These are phyloP conservation scores for Tuber borchii DNA, from an alignment of 495 filamentous ascomycete genomes.

Conservation along the genomic window DNA sequence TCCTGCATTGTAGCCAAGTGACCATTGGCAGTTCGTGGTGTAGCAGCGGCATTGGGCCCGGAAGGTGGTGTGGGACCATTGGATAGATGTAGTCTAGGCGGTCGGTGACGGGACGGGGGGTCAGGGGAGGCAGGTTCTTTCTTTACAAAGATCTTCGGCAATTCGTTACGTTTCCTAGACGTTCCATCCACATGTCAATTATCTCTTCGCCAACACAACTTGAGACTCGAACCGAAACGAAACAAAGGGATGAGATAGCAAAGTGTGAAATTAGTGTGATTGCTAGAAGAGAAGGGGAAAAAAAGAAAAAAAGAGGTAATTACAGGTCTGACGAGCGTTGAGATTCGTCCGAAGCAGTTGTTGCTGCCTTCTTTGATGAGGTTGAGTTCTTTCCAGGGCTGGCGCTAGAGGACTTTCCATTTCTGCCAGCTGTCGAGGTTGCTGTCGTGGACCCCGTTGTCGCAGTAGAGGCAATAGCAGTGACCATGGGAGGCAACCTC, in stretches of 20 bases:
- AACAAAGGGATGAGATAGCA: constrained; percentile 16
- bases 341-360: constrained; percentile 23
- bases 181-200: constrained; percentile 48
- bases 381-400: constrained; percentile 33
- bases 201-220: constrained; percentile 25
- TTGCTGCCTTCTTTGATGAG: constrained; percentile 23
- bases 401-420: constrained; percentile 32
- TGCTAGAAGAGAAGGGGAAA: not conserved
- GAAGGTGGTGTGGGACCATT: constrained; percentile 58
- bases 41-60: constrained; percentile 49
- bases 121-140: constrained; percentile 88
- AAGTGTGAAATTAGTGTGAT: not conserved
- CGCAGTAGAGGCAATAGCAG: constrained; percentile 22
- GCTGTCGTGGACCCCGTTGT: constrained; percentile 17
- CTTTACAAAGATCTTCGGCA: constrained; percentile 85
- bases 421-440: constrained; percentile 20
- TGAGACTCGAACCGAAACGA: constrained; percentile 7
- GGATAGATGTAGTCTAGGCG: constrained; percentile 81
- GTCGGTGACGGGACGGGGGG: constrained; percentile 70
- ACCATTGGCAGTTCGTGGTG: constrained; percentile 61
- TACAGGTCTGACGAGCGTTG: constrained; percentile 31
- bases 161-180: constrained; percentile 46
- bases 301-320: constrained; percentile 19
- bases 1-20: constrained; percentile 86
- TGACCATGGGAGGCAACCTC: constrained; percentile 33